Evolutionary conservation across 1,139 yeast genomes (phyloP), one percentile per base, ranked within the genome.

Genomic region (Petasospora fabianii): DNA sequence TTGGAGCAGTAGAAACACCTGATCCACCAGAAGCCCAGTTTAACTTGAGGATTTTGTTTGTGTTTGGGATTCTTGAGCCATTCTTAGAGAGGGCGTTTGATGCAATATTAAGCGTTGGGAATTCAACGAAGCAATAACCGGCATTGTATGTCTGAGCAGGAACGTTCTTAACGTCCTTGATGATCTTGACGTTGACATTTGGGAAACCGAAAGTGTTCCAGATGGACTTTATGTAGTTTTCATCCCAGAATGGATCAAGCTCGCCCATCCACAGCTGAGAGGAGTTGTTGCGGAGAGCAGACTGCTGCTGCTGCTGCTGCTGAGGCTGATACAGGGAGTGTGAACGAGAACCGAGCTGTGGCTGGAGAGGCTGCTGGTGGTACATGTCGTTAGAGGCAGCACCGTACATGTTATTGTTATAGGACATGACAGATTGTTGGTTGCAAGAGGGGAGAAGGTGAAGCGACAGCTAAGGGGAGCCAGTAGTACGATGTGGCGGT

Each of bases 181-280:
- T 80, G 45, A 80, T 66, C 61, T 80, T 80, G 43, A 80, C 83
- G 36, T 63, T 62, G 37, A 78, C 81, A 8, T 56, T 55, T 38
- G 65, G 67, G 47, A 71, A 73, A 32, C 77, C 76, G 38, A 70
- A 59, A 32, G 66, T 60, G 24, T 62, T 65, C 97, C 97, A 90
- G 38, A 87, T 68, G 39, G 75, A 69, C 30, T 71, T 69, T 36
- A 90, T 76, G 35, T 76, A 69, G 13, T 66, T 67, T 59, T 88
- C 97, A 48, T 84, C 88, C 80, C 94, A 84, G 63, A 77, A 71
- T 1, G 94, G 86, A 52, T 88, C 96, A 34, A 90, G 66, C 59
- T 88, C 97, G 10, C 97, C 97, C 97, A 90, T 90, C 96, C 96
- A 88, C 39, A 87, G 60, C 35, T 53, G 58, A 8, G 51, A 34